Evolutionary conservation across 805 yeast species (phyloP), one percentile per base, ranked within the genome.

Genomic region (Wickerhamomyces silvicola): DNA sequence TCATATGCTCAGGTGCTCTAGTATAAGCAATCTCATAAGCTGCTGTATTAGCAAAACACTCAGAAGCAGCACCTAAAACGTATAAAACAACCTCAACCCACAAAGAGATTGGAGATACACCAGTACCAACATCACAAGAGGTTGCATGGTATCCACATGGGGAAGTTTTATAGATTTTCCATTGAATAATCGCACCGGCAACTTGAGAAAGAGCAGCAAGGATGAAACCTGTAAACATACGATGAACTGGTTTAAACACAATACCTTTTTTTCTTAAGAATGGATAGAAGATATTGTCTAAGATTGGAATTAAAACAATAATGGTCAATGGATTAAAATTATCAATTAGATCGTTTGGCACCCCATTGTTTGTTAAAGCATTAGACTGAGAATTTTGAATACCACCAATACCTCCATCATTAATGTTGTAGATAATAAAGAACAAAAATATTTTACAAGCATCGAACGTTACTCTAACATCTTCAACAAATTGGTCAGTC

Each of bases 1-100:
- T 61, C 60, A 58, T 57, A 18, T 69, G 59, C 10, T 66, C 66
- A 17, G 88, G 88, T 7, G 88, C 87, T 61, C 80, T 78, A 20
- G 85, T 77, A 60, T 78, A 81, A 13, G 90, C 90, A 48, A 78
- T 80, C 59, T 81, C 88, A 43, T 78, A 68, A 45, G 88, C 88
- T 13, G 88, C 79, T 46, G 80, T 72, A 29, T 84, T 77, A 15
- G 86, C 85, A 44, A 81, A 68, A 39, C 81, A 80, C 57, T 81
- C 92, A 8, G 84, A 72, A 32, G 79, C 54, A 10, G 81, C 87
- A 55, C 80, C 74, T 42, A 81, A 62, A 25, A 78, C 67, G 56
- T 81, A 81, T 6, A 85, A 83, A 13, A 62, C 53, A 26, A 69
- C 64, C 60, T 80, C 86, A 40, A 74, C 60, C 35, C 81, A 83